phyloP scores from a whole-genome alignment of 345 rosid genomes.

The Eutrema yunnanense region DNA sequence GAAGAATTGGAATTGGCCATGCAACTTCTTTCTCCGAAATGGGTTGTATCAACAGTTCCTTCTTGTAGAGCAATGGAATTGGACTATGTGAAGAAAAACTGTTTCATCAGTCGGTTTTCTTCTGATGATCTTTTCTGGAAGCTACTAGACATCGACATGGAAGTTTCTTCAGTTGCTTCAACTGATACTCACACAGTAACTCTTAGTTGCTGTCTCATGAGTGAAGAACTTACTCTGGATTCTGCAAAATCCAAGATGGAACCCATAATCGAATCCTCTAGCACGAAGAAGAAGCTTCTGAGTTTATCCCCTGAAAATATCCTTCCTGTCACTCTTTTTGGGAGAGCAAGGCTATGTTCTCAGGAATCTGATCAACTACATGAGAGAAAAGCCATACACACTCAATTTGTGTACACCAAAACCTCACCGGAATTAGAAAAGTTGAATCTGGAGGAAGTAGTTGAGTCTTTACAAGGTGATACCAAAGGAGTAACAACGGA shows the following conservation, averaged over 20 bases:
- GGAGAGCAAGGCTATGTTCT: constrained; percentile 56
- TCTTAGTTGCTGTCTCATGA: constrained; percentile 28
- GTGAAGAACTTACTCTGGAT: constrained; percentile 22
- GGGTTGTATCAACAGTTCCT: constrained; percentile 82
- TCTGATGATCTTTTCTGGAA: constrained; percentile 68
- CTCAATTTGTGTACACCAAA: neutral
- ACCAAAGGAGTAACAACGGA: neutral
- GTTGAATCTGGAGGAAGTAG: constrained; percentile 7
- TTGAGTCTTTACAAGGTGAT: constrained; percentile 21
- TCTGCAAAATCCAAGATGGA: constrained; percentile 22
- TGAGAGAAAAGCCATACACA: constrained; percentile 10
- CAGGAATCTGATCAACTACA: constrained; percentile 25
- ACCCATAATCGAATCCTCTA: constrained; percentile 22
- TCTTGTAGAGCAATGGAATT: constrained; percentile 73
- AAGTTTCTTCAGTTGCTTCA: constrained; percentile 29
- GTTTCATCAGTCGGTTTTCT: constrained; percentile 38
- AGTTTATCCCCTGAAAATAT: constrained; percentile 43
- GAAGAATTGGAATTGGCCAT: constrained; percentile 76
- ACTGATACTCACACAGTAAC: constrained; percentile 12
- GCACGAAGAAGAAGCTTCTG: constrained; percentile 26
- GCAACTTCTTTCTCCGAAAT: constrained; percentile 62
- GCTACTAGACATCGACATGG: constrained; percentile 56
- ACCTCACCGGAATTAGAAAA: neutral
- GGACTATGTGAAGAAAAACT: constrained; percentile 57
- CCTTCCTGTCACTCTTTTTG: constrained; percentile 58